Evolutionary conservation across 2,329 filamentous ascomycete species (phyloP), one percentile per base, ranked within the genome.

Genomic region (Malbranchea cinnamomea): DNA sequence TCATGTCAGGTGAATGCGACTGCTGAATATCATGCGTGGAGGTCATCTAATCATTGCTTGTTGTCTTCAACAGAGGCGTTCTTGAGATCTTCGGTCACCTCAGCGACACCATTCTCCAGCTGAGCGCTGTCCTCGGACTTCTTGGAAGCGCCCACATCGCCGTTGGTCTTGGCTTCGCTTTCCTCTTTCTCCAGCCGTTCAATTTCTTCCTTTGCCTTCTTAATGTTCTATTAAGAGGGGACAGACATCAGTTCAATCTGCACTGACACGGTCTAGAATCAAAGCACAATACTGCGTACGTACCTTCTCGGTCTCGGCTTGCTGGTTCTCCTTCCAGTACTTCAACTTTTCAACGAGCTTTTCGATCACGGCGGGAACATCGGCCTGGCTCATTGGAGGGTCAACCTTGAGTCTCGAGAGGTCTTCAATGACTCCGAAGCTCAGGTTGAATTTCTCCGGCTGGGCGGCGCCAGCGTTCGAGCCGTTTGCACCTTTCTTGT

Each of bases 171-270:
- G 58, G 57, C 40, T 65, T 65, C 37, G 40, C 69, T 64, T 33
- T 75, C 74, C 52, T 94, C 87, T 33, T 67, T 62, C 44, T 76
- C 71, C 24, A 95, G 71, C 43, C 76, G 75, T 52, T 85, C 82
- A 39, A 98, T 91, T 57, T 94, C 84, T 59, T 87, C 87, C 66
- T 93, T 79, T 37, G 89, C 89, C 60, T 94, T 93, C 40, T 83
- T 81, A 37, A 95, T 78, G 67, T 98, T 98, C 89, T 95, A 48
- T 16, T 9, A 12, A 16, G n/a, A n/a, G n/a, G n/a, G n/a, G 4
- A 8, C 18, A n/a, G 14, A 28, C 7, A 36, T 38, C 18, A 38
- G 34, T 18, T 10, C 6, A 35, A 42, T 40, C 31, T 34, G 41
- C 36, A 47, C 4, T 24, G 41, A 36, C 39, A 24, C 17, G 38